Evolutionary conservation across 2,329 filamentous ascomycete genomes (phyloP), one percentile per base, ranked within the genome.

Genomic region (Phaeosphaeriaceae sp.): DNA sequence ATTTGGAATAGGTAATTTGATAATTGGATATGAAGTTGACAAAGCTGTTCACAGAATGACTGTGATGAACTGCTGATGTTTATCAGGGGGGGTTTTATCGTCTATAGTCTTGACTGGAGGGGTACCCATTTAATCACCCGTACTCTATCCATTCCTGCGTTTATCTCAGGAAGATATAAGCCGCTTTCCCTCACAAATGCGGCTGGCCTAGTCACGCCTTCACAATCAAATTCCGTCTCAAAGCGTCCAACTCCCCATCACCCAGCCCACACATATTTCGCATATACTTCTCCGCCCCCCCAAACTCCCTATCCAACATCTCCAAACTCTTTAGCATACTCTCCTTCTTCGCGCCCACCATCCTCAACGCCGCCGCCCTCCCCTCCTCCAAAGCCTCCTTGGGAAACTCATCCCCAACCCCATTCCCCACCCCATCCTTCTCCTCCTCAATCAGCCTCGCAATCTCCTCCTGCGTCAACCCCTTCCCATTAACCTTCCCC

Each of bases 261-360:
- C 76, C 79, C 29, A 91, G 66, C 11, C 84, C 79, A 63, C 86
- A 86, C 26, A 81, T 71, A 12, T 81, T 74, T 46, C 76, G 74
- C 55, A 90, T 75, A 71, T 89, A 92, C 12, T 73, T 72, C 66
- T 90, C 86, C 2, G 83, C 79, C 2, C 86, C 82, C 2, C 86
- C 87, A 72, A 84, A 88, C 52, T 81, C 78, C 21, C 77, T 71
- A 39, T 81, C 76, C 38, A 91, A 74, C 76, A 84, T 81, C 41
- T 78, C 70, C 45, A 85, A 58, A 33, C 76, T 77, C 4, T 70
- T 74, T 13, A 76, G 41, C 78, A 85, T 84, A 61, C 79, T 83
- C 63, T 78, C 81, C 52, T 72, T 71, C 67, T 67, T 70, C 17
- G 72, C 72, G 6, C 72, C 70, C 8, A 70, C 41, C 70, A 74